phyloP scores from a whole-genome alignment of 129 eudicot genomes.

The Lonicera japonica region DNA sequence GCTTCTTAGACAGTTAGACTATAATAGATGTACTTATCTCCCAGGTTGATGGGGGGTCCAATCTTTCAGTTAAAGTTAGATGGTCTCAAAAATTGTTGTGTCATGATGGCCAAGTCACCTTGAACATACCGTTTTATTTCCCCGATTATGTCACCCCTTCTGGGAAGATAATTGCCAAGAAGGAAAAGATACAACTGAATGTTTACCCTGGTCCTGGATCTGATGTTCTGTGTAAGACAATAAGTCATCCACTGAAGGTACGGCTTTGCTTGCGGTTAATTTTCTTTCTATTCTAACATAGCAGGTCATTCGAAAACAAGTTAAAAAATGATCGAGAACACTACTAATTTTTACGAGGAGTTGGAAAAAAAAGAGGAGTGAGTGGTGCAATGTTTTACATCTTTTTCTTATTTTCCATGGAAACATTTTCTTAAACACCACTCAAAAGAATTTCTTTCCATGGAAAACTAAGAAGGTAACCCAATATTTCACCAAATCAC shows the following conservation, averaged over 20 bases:
- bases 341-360: too few species aligned
- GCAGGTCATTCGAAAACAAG: too few species aligned
- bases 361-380: too few species aligned
- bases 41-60: slow-evolving; percentile 90
- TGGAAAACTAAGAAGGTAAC: too few species aligned
- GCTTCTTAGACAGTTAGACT: too few species aligned
- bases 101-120: slow-evolving; percentile 53
- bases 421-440: too few species aligned
- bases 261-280: background rate
- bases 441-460: too few species aligned
- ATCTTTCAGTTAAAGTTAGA: slow-evolving; percentile 55
- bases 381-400: too few species aligned
- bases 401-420: too few species aligned
- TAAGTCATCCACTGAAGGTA: slow-evolving; percentile 90
- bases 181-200: slow-evolving; percentile 64
- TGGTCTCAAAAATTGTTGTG: slow-evolving; percentile 77
- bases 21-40: background rate
- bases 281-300: background rate
- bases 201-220: slow-evolving; percentile 56
- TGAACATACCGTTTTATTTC: slow-evolving; percentile 69
- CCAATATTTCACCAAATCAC: too few species aligned
- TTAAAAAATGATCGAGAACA: too few species aligned
- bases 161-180: slow-evolving; percentile 76
- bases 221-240: slow-evolving; percentile 50
- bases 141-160: slow-evolving; percentile 92